Conservation (phyloP, 2,329 filamentous ascomycete species). For the Colletotrichum paranaense region DNA sequence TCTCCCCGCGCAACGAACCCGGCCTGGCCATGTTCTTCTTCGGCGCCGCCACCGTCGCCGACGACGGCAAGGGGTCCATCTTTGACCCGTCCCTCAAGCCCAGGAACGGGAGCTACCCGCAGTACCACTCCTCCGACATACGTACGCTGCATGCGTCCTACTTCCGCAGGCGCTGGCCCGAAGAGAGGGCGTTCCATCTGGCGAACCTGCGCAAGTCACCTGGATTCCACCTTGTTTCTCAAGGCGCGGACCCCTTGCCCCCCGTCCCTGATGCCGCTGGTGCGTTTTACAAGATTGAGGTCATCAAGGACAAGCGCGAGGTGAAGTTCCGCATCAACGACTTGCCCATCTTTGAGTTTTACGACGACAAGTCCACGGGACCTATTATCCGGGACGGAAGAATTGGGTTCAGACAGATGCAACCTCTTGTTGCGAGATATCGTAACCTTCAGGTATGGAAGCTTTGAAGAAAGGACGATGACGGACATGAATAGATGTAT, state of each 20-base stretch:
- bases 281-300: slow-evolving; percentile 44
- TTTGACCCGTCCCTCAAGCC: slow-evolving; percentile 42
- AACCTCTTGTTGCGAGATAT: slow-evolving; percentile 43
- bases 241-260: slow-evolving; percentile 44
- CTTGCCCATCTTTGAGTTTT: slow-evolving; percentile 41
- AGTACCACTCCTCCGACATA: slow-evolving; percentile 40
- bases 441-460: slow-evolving; percentile 46
- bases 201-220: slow-evolving; percentile 46
- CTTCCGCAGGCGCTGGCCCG: slow-evolving; percentile 41
- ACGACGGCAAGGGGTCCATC: slow-evolving; percentile 39
- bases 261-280: slow-evolving; percentile 42
- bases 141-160: slow-evolving; percentile 38
- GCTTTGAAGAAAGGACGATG: slow-evolving; percentile 17
- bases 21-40: slow-evolving; percentile 49
- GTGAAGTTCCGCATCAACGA: slow-evolving; percentile 44
- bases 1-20: slow-evolving; percentile 44
- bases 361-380: slow-evolving; percentile 44
- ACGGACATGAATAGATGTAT: neutral
- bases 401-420: slow-evolving; percentile 46
- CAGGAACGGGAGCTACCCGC: slow-evolving; percentile 40
- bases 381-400: slow-evolving; percentile 40
- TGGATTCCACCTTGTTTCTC: slow-evolving; percentile 43
- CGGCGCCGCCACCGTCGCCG: slow-evolving; percentile 42
- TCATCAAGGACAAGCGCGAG: slow-evolving; percentile 44
- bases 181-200: slow-evolving; percentile 44